Base-by-base conservation (phyloP, 371 early-diverging fungal species). In the Enterocytospora artemiae region DNA sequence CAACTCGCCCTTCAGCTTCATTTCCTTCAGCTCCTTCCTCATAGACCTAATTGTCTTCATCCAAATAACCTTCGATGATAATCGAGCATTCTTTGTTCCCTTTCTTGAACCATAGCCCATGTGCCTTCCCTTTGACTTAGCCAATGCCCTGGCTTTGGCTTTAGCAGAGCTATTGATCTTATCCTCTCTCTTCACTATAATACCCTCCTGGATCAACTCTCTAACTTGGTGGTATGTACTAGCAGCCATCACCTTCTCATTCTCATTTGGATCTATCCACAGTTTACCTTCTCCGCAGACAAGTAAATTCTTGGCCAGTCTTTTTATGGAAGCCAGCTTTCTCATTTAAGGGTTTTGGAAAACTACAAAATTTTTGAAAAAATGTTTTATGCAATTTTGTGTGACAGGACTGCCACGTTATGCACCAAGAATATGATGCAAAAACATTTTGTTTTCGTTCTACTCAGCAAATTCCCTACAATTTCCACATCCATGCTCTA, bases 241-340 rank as follows among this genome's bases (percentile, higher is more conserved):
- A 83, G 94, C 95, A 74, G 86, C 89, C 75, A 88, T 81, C 79
- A 96, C 88, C 79, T 89, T 90, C 70, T 83, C 85, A 76, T 83
- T 83, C 83, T 96, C 96, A 78, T 88, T 89, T 70, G 96, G 96
- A 83, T 98, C 99, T 54, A 98, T 82, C 96, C 96, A 98, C 74
- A 98, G 84, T 85, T 95, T 95, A 77, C 91, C 83, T 85, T 91
- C 80, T 78, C 99, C 99, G 84, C 93, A 93, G 81, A 88, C 87
- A 79, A 95, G 85, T 79, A 98, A 90, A 81, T 88, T 85, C 69
- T 93, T 87, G 66, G 99, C 97, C 71, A 98, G 81, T 77, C 93
- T 88, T 28, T 32, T 59, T 43, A 59, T 69, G 61, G 49, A 58
- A 55, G 37, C 28, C 7, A 65, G 25, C 56, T 65, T 69, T 60